Evolutionary conservation across 2,329 filamentous ascomycete species (phyloP).

Genomic region (Exophiala calicioides): DNA sequence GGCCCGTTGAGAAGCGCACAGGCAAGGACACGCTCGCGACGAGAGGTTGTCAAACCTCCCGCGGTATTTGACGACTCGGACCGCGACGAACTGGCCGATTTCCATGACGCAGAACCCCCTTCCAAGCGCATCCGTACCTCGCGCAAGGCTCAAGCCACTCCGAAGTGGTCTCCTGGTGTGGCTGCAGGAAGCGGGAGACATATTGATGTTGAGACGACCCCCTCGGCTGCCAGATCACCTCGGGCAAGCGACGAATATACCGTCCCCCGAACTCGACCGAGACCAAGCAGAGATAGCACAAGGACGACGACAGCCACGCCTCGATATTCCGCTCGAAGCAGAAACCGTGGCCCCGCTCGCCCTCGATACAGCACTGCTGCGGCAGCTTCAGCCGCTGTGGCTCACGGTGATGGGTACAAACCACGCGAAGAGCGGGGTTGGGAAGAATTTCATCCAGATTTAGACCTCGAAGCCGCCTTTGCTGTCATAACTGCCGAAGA

Average conservation of each 20-base stretch:
- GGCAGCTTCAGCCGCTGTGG: slow-evolving; percentile 81
- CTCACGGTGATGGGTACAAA: slow-evolving; percentile 94
- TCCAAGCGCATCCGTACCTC: slow-evolving; percentile 71
- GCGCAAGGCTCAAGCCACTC: slow-evolving; percentile 15
- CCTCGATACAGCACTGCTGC: slow-evolving; percentile 82
- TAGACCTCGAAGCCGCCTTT: slow-evolving; percentile 82
- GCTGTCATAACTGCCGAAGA: slow-evolving; percentile 79
- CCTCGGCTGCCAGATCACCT: slow-evolving; percentile 43
- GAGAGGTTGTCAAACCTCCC: slow-evolving; percentile 37
- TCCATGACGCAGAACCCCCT: slow-evolving; percentile 57
- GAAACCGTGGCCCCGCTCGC: slow-evolving; percentile 36
- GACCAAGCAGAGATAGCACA: slow-evolving; percentile 39
- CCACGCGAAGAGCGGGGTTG: slow-evolving; percentile 93
- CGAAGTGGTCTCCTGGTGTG: slow-evolving; percentile 67
- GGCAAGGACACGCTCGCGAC: slow-evolving; percentile 31
- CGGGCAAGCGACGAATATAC: slow-evolving; percentile 55
- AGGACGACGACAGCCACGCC: slow-evolving; percentile 20
- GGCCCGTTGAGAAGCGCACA: slow-evolving; percentile 26
- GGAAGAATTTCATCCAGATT: slow-evolving; percentile 95
- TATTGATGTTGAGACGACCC: slow-evolving; percentile 63
- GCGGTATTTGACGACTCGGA: slow-evolving; percentile 33
- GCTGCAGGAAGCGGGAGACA: slow-evolving; percentile 84
- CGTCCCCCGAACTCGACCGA: slow-evolving; percentile 47
- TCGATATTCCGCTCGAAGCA: slow-evolving; percentile 28
- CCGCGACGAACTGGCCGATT: slow-evolving; percentile 33